Conservation (phyloP, 805 yeast genomes). For the Wickerhamiella slavikovae region DNA sequence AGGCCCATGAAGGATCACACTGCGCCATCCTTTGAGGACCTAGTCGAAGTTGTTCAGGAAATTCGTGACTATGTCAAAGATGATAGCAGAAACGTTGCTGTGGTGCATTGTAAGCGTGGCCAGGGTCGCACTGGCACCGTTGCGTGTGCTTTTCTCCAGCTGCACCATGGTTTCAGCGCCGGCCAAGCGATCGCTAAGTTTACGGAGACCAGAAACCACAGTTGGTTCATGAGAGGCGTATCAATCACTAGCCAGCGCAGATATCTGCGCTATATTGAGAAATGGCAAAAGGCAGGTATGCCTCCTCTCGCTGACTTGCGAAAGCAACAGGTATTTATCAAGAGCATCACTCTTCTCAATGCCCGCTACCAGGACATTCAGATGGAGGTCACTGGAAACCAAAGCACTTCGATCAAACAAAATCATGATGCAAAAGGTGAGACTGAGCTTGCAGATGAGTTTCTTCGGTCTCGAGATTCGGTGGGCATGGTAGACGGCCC, state of each 20-base stretch:
- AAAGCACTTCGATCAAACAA: neutral
- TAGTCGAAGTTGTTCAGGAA: constrained; percentile 25
- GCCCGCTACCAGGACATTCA: constrained; percentile 3
- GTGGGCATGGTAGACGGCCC: no score
- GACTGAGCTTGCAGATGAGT: no score
- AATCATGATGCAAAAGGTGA: no score
- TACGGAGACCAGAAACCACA: constrained; percentile 35
- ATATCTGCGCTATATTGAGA: constrained; percentile 38
- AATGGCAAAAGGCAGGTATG: neutral
- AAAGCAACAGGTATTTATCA: constrained; percentile 2
- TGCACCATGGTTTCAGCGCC: constrained; percentile 19
- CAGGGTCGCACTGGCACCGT: constrained; percentile 80
- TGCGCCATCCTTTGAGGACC: constrained; percentile 41
- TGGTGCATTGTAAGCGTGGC: constrained; percentile 77
- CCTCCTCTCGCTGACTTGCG: neutral
- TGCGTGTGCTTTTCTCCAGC: constrained; percentile 50
- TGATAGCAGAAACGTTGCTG: constrained; percentile 28
- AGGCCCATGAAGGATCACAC: constrained; percentile 60
- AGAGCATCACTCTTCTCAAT: constrained; percentile 4
- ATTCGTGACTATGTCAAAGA: constrained; percentile 25
- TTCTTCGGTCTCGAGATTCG: no score
- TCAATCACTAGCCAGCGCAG: constrained; percentile 50
- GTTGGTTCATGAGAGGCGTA: constrained; percentile 41
- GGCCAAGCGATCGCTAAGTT: constrained; percentile 32
- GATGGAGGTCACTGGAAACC: constrained; percentile 2